Base-by-base conservation (phyloP, 371 early-diverging fungal genomes). In the Mucor irregularis region DNA sequence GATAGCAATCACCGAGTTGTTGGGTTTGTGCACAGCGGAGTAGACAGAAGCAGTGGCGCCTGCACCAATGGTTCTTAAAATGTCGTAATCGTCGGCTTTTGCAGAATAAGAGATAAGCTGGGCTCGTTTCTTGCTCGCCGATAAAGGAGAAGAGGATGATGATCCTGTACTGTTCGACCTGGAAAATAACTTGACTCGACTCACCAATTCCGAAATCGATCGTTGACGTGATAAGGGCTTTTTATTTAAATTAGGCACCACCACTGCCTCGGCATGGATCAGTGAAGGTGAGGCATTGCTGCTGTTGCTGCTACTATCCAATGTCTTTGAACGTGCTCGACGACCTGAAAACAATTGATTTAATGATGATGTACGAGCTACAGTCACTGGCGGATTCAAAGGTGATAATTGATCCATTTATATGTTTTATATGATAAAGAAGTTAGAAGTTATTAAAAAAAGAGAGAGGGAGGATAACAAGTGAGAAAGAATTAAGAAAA, bases 21-120 rank as follows among this genome's bases (percentile, higher is more conserved):
- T 67, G 2, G 73, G 78, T 26, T 56, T 51, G 40, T 78, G 61
- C 0, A 61, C 26, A 5, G 75, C 74, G 14, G 71, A 62, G 40
- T 70, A 73, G 7, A 78, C 78, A 14, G 68, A 59, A 3, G 78
- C 78, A 17, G 71, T 66, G 2, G 75, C 74, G 13, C 78, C 78
- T 9, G 68, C 55, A 5, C 78, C 78, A 52, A 58, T 56, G 0
- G 28, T 61, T 34, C 64, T 33, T 1, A 63, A 26, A 9, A 62
- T 28, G 35, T 62, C 60, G 48, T 69, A 69, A 39, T 69, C 69
- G 13, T 56, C 59, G 11, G 46, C 39, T 24, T 51, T 39, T 1
- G 66, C 48, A 9, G 66, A 66, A 47, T 66, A 66, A 14, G 49
- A 33, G n/a, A n/a, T n/a, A n/a, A n/a, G n/a, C 9, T 16, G 40